These are phyloP conservation scores for Mycosphaerelloides madeirae DNA, from an alignment of 2,329 filamentous ascomycete species.

Conservation along the genomic window DNA sequence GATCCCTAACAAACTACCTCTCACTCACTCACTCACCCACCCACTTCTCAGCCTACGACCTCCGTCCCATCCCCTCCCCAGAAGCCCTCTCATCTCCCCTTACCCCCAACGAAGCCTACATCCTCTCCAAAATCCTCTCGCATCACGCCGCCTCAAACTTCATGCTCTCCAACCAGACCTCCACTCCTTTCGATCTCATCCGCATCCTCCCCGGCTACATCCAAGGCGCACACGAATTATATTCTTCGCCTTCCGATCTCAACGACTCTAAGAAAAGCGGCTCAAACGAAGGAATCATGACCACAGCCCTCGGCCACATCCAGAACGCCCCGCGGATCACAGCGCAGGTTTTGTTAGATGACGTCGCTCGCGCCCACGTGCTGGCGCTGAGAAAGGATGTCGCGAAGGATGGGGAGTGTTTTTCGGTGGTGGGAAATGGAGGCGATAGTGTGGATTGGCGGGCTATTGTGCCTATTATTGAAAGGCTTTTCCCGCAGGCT, in stretches of 20 bases:
- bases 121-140: conserved; percentile 1
- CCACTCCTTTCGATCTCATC: not conserved
- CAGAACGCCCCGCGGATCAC: not conserved
- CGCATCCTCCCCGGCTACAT: not conserved
- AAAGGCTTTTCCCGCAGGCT: conserved; percentile 6
- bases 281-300: not conserved
- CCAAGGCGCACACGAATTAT: not conserved
- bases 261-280: too few species aligned
- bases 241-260: not conserved
- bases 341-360: not conserved
- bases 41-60: not conserved
- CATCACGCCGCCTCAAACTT: not conserved
- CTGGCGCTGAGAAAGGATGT: not conserved
- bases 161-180: not conserved
- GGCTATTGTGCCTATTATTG: not conserved
- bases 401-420: conserved; percentile 1
- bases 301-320: not conserved
- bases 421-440: not conserved
- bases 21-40: not conserved
- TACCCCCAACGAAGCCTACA: not conserved
- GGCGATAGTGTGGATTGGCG: conserved; percentile 2
- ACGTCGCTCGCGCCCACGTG: conserved; percentile 1
- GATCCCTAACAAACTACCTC: too few species aligned
- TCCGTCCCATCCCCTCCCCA: not conserved
- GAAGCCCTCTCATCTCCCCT: too few species aligned